These are phyloP conservation scores for Thalassia testudinum DNA, from an alignment of 116 monocot species.

Conservation along the genomic window DNA sequence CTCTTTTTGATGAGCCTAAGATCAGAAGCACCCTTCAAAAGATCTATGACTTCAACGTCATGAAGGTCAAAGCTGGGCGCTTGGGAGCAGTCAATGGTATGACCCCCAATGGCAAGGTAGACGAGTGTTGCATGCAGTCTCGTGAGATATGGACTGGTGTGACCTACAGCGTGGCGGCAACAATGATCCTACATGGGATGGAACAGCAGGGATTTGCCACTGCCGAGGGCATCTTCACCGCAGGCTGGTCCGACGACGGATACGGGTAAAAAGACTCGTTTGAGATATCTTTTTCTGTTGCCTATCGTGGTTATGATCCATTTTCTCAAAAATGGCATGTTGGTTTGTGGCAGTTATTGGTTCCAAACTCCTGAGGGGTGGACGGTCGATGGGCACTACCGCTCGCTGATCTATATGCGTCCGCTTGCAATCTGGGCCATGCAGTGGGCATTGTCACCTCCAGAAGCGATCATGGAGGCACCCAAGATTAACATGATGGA, in stretches of 20 bases:
- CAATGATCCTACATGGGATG: slow-evolving; percentile 89
- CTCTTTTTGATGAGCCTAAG: slow-evolving; percentile 70
- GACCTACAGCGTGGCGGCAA: slow-evolving; percentile 81
- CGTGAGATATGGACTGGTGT: slow-evolving; percentile 98
- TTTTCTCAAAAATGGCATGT: not conserved
- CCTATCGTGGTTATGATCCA: not conserved
- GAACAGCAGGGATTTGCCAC: slow-evolving; percentile 80
- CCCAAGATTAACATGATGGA: slow-evolving; percentile 92
- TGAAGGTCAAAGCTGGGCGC: slow-evolving; percentile 80
- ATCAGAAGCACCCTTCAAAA: slow-evolving; percentile 73
- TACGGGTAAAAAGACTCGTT: slow-evolving; percentile 86
- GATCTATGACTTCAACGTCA: slow-evolving; percentile 90
- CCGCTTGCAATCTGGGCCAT: slow-evolving; percentile 98
- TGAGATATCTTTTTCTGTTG: slow-evolving; percentile 8
- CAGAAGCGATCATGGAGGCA: slow-evolving; percentile 71
- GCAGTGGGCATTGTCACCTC: slow-evolving; percentile 96
- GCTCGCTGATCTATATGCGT: slow-evolving; percentile 91
- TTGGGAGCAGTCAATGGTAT: slow-evolving; percentile 99
- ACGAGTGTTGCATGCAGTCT: slow-evolving; percentile 91
- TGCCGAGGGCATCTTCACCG: slow-evolving; percentile 79
- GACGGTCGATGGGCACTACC: slow-evolving; percentile 92
- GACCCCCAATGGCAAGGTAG: slow-evolving; percentile 86
- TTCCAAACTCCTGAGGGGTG: slow-evolving; percentile 97
- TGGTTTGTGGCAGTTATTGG: slow-evolving; percentile 46
- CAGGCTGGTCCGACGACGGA: slow-evolving; percentile 98